Percentiles rank a stretch among this genome's conserved stretches.
Conservation (phyloP, 441 rosid species). For the Gossypium aridum region DNA sequence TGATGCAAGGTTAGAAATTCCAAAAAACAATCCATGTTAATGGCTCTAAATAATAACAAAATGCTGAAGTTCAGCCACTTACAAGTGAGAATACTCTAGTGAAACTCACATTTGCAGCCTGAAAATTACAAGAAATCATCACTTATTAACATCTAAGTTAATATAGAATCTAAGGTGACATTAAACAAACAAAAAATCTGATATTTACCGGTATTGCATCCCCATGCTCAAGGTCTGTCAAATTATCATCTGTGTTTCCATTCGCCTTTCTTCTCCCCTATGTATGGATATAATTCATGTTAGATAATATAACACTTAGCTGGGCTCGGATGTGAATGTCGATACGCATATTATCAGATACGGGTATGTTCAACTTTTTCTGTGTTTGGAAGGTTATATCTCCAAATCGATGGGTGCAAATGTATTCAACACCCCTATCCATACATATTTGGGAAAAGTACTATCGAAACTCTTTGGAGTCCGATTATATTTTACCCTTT, state of each 20-base stretch:
- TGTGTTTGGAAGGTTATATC: too few relatives aligned
- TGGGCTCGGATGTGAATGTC: neutral
- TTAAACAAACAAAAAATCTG: neutral
- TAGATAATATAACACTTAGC: neutral
- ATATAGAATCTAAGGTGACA: neutral
- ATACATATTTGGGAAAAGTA: too few relatives aligned
- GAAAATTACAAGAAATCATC: conserved; percentile 20
- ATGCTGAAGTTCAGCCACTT: conserved; percentile 15
- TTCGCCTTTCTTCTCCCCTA: conserved; percentile 29
- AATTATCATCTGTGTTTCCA: conserved; percentile 21
- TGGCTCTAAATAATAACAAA: neutral
- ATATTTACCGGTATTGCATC: conserved; percentile 55
- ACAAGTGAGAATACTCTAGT: conserved; percentile 68
- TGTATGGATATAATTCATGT: neutral
- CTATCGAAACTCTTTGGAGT: too few relatives aligned
- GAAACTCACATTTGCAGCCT: conserved; percentile 85
- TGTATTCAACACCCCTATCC: too few relatives aligned
- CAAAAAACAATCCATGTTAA: neutral
- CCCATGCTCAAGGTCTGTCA: conserved; percentile 55
- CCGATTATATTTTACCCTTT: too few relatives aligned
- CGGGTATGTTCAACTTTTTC: too few relatives aligned
- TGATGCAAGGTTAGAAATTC: conserved; percentile 11
- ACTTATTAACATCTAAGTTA: neutral
- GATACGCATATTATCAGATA: too few relatives aligned
- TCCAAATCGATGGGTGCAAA: too few relatives aligned